A percentile compares a stretch with the other conserved stretches of the same genome.
phyloP scores from a whole-genome alignment of 495 filamentous ascomycete genomes.

The Tuber microsphaerosporum region DNA sequence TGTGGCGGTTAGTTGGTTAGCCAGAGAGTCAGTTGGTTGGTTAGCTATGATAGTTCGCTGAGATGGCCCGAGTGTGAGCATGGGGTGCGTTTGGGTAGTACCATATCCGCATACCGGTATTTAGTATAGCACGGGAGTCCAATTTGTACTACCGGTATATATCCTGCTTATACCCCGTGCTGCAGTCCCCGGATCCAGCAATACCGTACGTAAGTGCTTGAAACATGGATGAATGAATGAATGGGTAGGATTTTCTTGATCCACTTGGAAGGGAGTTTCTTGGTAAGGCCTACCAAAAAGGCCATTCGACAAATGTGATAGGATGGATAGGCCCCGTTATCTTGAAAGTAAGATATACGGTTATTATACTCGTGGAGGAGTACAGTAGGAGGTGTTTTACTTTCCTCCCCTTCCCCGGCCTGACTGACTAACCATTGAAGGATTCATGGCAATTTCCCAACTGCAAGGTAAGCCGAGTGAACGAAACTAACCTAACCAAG shows the following conservation, averaged over 20 bases:
- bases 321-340: background rate
- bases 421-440: background rate
- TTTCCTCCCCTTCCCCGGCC: background rate
- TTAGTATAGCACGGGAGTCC: background rate
- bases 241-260: background rate
- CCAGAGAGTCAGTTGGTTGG: background rate
- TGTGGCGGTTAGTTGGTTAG: background rate
- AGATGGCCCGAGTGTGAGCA: background rate
- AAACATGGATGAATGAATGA: background rate
- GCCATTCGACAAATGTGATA: background rate
- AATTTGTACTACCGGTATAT: background rate
- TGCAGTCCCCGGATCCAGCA: background rate
- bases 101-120: background rate
- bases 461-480: background rate
- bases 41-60: background rate
- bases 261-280: background rate
- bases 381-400: background rate
- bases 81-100: background rate
- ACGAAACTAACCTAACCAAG: background rate
- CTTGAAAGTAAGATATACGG: background rate
- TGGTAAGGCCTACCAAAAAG: background rate
- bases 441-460: background rate
- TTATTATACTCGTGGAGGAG: background rate
- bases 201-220: background rate
- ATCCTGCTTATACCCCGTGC: background rate